These are phyloP conservation scores for Vitis hybrid DNA, from an alignment of 177 flowering plant species.

Conservation along the genomic window DNA sequence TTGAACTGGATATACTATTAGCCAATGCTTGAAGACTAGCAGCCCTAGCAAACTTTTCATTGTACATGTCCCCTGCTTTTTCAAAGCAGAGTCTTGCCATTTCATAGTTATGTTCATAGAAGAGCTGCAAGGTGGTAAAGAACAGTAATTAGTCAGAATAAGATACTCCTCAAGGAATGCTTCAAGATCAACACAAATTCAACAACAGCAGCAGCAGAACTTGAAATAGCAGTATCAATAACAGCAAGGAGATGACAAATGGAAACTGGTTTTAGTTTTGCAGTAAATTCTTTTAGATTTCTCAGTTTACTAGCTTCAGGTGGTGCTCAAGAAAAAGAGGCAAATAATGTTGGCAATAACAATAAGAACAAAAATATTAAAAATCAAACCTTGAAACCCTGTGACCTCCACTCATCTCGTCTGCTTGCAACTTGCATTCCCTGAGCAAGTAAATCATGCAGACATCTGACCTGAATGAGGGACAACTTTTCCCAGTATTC, in stretches of 20 bases:
- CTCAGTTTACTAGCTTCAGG: too few relatives aligned
- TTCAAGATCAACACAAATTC: not conserved
- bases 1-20: conserved; percentile 30
- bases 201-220: too few relatives aligned
- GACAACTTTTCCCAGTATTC: conserved; percentile 19
- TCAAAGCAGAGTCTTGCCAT: conserved; percentile 34
- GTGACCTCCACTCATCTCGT: conserved; percentile 17
- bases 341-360: too few relatives aligned
- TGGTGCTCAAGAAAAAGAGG: too few relatives aligned
- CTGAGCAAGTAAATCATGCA: conserved; percentile 15
- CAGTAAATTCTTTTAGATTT: too few relatives aligned
- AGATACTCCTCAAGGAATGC: not conserved
- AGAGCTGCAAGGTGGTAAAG: too few relatives aligned
- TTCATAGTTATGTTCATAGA: too few relatives aligned
- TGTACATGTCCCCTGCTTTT: conserved; percentile 33
- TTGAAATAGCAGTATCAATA: too few relatives aligned
- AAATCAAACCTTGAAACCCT: conserved; percentile 17
- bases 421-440: conserved; percentile 22
- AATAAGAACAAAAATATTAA: not conserved
- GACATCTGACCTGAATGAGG: conserved; percentile 13
- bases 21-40: conserved; percentile 37
- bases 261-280: too few relatives aligned
- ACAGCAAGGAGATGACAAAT: too few relatives aligned
- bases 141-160: not conserved
- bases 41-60: conserved; percentile 38